These are phyloP conservation scores for Lipomyces japonicus DNA, from an alignment of 805 yeast genomes.

Conservation along the genomic window DNA sequence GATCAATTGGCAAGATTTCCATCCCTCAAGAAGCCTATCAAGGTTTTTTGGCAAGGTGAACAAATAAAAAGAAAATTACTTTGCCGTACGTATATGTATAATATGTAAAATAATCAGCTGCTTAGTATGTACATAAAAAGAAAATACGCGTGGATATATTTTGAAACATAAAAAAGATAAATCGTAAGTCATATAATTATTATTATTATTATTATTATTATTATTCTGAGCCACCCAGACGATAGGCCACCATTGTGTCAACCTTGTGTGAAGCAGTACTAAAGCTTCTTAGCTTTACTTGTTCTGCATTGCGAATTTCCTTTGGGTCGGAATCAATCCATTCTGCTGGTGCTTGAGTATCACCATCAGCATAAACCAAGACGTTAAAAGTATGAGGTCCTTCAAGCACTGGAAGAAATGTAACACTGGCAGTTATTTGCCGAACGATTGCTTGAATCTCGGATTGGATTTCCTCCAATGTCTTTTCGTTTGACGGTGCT, in stretches of 20 bases:
- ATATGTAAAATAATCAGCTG: too few relatives aligned
- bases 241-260: conserved; percentile 67
- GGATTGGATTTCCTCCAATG: conserved; percentile 52
- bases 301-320: conserved; percentile 56
- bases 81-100: too few relatives aligned
- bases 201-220: too few relatives aligned
- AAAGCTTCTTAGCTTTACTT: conserved; percentile 66
- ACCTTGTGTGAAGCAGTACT: conserved; percentile 65
- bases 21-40: conserved; percentile 41
- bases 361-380: conserved; percentile 66
- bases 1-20: conserved; percentile 69
- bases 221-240: conserved; percentile 32
- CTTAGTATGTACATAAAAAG: too few relatives aligned
- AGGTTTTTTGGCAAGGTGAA: conserved; percentile 29
- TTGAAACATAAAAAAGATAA: too few relatives aligned
- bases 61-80: too few relatives aligned
- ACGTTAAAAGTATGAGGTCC: conserved; percentile 75
- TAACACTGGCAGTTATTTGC: conserved; percentile 82
- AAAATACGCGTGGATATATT: too few relatives aligned
- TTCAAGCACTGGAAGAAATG: conserved; percentile 74
- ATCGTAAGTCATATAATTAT: too few relatives aligned
- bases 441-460: conserved; percentile 84
- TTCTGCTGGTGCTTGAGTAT: conserved; percentile 65
- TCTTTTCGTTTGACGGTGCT: conserved; percentile 36
- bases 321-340: conserved; percentile 79